phyloP scores from a whole-genome alignment of 768 basidiomycete species.

The Mycena vulgaris region DNA sequence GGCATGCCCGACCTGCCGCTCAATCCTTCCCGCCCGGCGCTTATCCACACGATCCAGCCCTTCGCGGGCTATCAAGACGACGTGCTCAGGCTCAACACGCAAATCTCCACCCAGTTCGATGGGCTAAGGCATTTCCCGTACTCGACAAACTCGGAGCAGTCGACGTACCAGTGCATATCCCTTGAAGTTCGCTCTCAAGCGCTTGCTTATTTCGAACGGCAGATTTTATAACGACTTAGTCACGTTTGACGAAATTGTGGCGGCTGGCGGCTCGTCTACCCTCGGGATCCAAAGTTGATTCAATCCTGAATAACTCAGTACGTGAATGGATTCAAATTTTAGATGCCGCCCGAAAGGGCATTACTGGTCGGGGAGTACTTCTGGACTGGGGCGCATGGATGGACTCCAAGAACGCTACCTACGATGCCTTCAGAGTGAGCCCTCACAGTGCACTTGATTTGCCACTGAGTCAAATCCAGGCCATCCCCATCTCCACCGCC shows the following conservation, averaged over 20 bases:
- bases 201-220: neutral
- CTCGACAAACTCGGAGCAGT: neutral
- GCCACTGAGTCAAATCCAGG: no score
- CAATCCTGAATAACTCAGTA: no score
- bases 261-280: constrained; percentile 9
- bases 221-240: constrained; percentile 37
- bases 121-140: constrained; percentile 35
- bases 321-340: no score
- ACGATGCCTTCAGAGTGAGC: constrained; percentile 18
- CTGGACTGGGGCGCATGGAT: constrained; percentile 34
- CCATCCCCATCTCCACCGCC: neutral
- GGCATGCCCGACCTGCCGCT: constrained; percentile 30
- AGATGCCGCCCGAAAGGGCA: constrained; percentile 27
- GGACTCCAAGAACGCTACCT: constrained; percentile 22
- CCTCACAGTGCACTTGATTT: no score
- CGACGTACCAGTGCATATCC: constrained; percentile 18
- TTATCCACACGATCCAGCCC: constrained; percentile 26
- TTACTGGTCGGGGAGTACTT: constrained; percentile 3
- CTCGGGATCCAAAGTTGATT: constrained; percentile 29
- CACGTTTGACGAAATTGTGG: constrained; percentile 29
- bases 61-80: no score
- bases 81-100: no score
- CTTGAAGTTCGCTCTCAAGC: neutral
- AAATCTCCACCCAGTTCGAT: constrained; percentile 23
- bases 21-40: neutral